These are phyloP conservation scores for Alternaria brassicicola DNA, from an alignment of 2,329 filamentous ascomycete genomes.

Conservation along the genomic window DNA sequence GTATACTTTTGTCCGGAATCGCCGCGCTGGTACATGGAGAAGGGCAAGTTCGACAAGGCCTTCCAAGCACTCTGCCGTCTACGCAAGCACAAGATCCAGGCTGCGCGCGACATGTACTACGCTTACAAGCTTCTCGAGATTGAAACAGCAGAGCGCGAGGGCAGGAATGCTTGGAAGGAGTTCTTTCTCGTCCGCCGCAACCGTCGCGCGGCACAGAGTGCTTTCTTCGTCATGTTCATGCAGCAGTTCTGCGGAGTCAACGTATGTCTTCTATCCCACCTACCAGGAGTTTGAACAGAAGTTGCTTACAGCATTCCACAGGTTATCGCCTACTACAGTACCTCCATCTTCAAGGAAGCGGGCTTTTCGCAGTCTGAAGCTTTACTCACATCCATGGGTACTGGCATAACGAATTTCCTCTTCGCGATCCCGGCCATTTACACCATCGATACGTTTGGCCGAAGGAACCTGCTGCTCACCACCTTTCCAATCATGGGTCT, in stretches of 20 bases:
- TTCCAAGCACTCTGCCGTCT: slow-evolving; percentile 56
- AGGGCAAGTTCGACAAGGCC: slow-evolving; percentile 43
- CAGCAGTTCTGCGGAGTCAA: slow-evolving; percentile 45
- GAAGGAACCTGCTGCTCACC: slow-evolving; percentile 52
- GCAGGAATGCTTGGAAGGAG: slow-evolving; percentile 40
- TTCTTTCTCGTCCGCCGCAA: slow-evolving; percentile 44
- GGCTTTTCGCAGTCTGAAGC: slow-evolving; percentile 47
- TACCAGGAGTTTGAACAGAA: not conserved
- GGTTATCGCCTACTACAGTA: slow-evolving; percentile 37
- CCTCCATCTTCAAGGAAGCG: slow-evolving; percentile 41
- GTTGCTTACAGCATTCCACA: not conserved
- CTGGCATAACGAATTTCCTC: slow-evolving; percentile 54
- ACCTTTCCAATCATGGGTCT: slow-evolving; percentile 57
- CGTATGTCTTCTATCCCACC: not conserved
- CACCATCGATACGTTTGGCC: slow-evolving; percentile 54
- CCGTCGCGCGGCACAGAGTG: slow-evolving; percentile 40
- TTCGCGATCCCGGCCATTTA: slow-evolving; percentile 54
- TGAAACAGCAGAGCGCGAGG: slow-evolving; percentile 45
- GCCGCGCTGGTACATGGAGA: slow-evolving; percentile 44
- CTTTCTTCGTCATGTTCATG: slow-evolving; percentile 48
- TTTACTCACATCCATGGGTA: slow-evolving; percentile 51
- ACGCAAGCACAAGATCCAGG: slow-evolving; percentile 59
- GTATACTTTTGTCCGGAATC: slow-evolving; percentile 42
- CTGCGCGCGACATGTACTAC: slow-evolving; percentile 63
- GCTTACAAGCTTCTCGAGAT: slow-evolving; percentile 45